These are phyloP conservation scores for Combretum micranthum DNA, from an alignment of 345 rosid species.

Conservation along the genomic window DNA sequence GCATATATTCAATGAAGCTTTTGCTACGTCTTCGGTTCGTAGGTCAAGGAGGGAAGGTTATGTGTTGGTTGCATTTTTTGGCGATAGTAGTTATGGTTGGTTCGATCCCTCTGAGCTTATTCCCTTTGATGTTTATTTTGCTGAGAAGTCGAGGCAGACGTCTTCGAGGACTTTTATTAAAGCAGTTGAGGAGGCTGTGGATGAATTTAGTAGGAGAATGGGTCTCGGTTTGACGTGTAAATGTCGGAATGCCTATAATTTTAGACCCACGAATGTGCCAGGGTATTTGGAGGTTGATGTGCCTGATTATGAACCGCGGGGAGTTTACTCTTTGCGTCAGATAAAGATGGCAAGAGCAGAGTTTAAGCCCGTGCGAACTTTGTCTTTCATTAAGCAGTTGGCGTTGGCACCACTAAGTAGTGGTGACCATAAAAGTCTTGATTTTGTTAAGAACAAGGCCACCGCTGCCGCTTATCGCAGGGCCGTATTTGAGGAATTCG, in stretches of 20 bases:
- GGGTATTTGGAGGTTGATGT: constrained; percentile 88
- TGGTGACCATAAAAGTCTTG: constrained; percentile 39
- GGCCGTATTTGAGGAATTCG: constrained; percentile 93
- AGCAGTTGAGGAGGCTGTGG: constrained; percentile 93
- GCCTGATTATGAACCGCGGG: constrained; percentile 71
- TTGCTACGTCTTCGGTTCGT: constrained; percentile 77
- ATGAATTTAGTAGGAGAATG: constrained; percentile 73
- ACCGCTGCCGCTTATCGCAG: constrained; percentile 58
- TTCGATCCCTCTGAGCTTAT: constrained; percentile 97
- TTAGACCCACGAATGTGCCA: constrained; percentile 50
- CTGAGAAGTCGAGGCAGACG: constrained; percentile 68
- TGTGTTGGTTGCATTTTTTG: constrained; percentile 92
- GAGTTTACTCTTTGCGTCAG: constrained; percentile 62
- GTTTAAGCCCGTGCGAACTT: constrained; percentile 50
- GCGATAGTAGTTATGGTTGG: constrained; percentile 99
- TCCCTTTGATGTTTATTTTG: constrained; percentile 56
- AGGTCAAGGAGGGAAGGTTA: constrained; percentile 74
- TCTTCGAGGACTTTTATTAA: constrained; percentile 60
- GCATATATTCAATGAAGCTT: constrained; percentile 84
- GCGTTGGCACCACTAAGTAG: constrained; percentile 45
- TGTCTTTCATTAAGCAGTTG: constrained; percentile 58
- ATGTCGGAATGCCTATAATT: constrained; percentile 71
- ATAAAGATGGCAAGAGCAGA: constrained; percentile 63
- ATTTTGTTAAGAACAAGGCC: constrained; percentile 59
- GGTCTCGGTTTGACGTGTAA: constrained; percentile 83